Percentiles rank a stretch among this genome's conserved stretches.
Evolutionary conservation across 768 basidiomycete genomes (phyloP).

Genomic region (Tylopilus rubrobrunneus): DNA sequence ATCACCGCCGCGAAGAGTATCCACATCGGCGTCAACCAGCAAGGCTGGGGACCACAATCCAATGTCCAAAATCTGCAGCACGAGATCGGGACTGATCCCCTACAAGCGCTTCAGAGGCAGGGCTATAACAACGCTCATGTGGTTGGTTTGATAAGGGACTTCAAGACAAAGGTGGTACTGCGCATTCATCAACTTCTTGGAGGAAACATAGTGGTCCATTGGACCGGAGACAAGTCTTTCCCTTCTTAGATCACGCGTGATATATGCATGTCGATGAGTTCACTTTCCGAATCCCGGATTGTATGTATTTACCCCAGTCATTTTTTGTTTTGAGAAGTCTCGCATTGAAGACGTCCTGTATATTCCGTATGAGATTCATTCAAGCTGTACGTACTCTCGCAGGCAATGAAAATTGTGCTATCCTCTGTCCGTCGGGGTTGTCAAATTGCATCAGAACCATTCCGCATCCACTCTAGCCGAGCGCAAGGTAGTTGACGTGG

Average conservation of each 20-base stretch:
- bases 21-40: not conserved
- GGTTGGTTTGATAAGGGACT: not conserved
- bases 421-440: too few relatives aligned
- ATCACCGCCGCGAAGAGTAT: not conserved
- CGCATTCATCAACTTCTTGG: slow-evolving; percentile 7
- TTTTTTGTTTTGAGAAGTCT: too few relatives aligned
- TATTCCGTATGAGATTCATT: not conserved
- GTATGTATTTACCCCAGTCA: too few relatives aligned
- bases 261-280: too few relatives aligned
- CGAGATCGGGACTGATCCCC: not conserved
- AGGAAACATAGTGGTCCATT: not conserved
- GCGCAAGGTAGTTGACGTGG: too few relatives aligned
- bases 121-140: slow-evolving; percentile 1
- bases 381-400: too few relatives aligned
- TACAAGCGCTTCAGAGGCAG: slow-evolving; percentile 3
- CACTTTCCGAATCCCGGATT: too few relatives aligned
- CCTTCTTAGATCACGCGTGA: not conserved
- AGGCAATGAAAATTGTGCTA: too few relatives aligned
- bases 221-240: slow-evolving; percentile 11
- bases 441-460: too few relatives aligned
- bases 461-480: too few relatives aligned
- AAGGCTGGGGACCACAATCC: not conserved
- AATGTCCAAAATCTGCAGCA: not conserved
- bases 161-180: not conserved
- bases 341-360: not conserved